Conservation (phyloP, 495 filamentous ascomycete species). For the Arthonia radiata region DNA sequence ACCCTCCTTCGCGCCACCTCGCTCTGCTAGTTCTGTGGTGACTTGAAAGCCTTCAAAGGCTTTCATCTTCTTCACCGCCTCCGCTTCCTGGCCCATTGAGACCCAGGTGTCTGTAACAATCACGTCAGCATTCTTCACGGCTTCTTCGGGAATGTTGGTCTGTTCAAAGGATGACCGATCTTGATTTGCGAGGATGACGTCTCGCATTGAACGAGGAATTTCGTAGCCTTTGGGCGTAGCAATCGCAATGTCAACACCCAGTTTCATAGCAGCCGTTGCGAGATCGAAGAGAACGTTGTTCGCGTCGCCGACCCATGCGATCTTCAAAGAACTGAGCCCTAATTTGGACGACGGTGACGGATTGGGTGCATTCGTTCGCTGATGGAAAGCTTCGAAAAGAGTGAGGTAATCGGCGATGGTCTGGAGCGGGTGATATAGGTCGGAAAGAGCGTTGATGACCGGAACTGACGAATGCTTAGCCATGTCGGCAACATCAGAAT, state of each 20-base stretch:
- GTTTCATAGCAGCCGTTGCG: conserved; percentile 59
- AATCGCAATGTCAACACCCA: conserved; percentile 62
- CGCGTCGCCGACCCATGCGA: conserved; percentile 90
- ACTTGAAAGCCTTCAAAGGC: conserved; percentile 82
- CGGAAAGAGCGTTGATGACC: conserved; percentile 82
- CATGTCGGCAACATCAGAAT: conserved; percentile 55
- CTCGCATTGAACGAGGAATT: conserved; percentile 44
- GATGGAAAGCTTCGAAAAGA: conserved; percentile 56
- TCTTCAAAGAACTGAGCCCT: conserved; percentile 56
- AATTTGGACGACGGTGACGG: conserved; percentile 29
- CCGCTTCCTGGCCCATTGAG: conserved; percentile 87
- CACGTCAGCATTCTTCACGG: conserved; percentile 68
- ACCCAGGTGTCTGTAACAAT: conserved; percentile 94
- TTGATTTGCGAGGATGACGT: conserved; percentile 37
- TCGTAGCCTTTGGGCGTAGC: conserved; percentile 66
- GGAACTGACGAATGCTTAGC: conserved; percentile 65
- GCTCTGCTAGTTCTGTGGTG: conserved; percentile 52
- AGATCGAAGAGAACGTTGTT: conserved; percentile 95
- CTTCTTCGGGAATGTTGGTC: conserved; percentile 62
- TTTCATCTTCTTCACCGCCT: conserved; percentile 45
- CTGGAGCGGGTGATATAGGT: conserved; percentile 77
- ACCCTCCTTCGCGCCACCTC: conserved; percentile 60
- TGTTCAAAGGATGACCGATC: conserved; percentile 36
- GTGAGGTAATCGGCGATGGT: conserved; percentile 83
- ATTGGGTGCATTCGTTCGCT: no score